These are phyloP conservation scores for Chrysoporthe cubensis DNA, from an alignment of 2,329 filamentous ascomycete species.

Conservation along the genomic window DNA sequence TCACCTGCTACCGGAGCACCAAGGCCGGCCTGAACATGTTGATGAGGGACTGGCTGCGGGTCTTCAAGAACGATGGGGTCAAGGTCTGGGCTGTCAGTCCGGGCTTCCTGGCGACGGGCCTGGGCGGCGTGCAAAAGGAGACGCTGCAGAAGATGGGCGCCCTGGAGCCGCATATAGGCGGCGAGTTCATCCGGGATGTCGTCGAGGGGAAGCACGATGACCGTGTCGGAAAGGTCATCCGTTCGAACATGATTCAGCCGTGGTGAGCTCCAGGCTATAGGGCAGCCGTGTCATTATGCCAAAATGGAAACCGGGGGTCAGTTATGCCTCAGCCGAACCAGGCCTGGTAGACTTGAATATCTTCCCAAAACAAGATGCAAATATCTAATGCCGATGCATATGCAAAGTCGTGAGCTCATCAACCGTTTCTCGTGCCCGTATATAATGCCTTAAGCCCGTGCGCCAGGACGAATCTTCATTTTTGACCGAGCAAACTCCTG, in stretches of 20 bases:
- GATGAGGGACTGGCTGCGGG: constrained; percentile 49
- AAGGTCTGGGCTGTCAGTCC: constrained; percentile 43
- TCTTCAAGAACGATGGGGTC: constrained; percentile 44
- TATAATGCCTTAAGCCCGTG: not conserved
- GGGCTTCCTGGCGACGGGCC: constrained; percentile 22
- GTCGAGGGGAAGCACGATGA: constrained; percentile 25
- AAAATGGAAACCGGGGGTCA: too few relatives aligned
- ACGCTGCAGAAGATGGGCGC: constrained; percentile 42
- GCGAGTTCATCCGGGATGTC: constrained; percentile 44
- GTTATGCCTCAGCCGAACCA: not conserved
- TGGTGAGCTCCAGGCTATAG: constrained; percentile 5
- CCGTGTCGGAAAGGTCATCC: constrained; percentile 19
- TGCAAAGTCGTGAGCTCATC: not conserved
- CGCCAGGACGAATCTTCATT: not conserved
- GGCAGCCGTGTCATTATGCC: too few relatives aligned
- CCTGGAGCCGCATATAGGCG: constrained; percentile 42
- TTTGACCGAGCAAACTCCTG: not conserved
- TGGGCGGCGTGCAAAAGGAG: constrained; percentile 32
- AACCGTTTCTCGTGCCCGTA: not conserved
- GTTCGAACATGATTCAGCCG: constrained; percentile 12
- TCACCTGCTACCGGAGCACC: constrained; percentile 42
- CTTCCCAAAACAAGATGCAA: not conserved
- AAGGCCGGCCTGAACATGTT: constrained; percentile 54
- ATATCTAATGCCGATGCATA: not conserved
- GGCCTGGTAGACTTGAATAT: not conserved